These are phyloP conservation scores for Mycogone perniciosa DNA, from an alignment of 2,329 filamentous ascomycete genomes.

Conservation along the genomic window DNA sequence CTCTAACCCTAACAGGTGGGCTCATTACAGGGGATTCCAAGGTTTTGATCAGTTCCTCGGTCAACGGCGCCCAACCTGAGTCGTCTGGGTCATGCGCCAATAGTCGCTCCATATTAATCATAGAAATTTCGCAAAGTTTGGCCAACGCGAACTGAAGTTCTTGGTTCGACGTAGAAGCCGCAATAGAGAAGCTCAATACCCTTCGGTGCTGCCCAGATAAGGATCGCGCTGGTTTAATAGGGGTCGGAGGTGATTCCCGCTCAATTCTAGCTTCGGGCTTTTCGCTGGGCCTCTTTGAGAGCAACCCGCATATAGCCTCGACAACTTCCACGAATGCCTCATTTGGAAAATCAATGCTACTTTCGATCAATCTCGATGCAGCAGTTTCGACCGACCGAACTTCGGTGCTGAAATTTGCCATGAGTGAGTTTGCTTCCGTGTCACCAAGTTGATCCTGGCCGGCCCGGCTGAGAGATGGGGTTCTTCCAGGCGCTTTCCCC, in stretches of 20 bases:
- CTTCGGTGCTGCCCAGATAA: constrained; percentile 38
- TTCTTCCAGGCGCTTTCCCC: constrained; percentile 47
- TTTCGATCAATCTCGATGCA: constrained; percentile 80
- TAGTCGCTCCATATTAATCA: constrained; percentile 69
- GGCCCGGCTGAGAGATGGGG: constrained; percentile 39
- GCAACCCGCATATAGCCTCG: constrained; percentile 64
- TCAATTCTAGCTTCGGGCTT: constrained; percentile 15
- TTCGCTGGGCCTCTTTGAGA: constrained; percentile 38
- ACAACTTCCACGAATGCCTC: constrained; percentile 73
- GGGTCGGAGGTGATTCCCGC: constrained; percentile 16
- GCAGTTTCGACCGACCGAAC: constrained; percentile 85
- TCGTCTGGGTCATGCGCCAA: constrained; percentile 57
- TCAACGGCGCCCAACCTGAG: constrained; percentile 72
- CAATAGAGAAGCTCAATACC: constrained; percentile 42
- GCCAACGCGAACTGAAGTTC: constrained; percentile 62
- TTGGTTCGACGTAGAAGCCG: constrained; percentile 46
- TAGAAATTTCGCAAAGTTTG: constrained; percentile 66
- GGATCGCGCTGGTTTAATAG: constrained; percentile 27
- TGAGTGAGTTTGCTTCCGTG: constrained; percentile 43
- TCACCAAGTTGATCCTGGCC: constrained; percentile 44
- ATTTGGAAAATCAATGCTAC: constrained; percentile 84
- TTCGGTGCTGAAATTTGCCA: constrained; percentile 68
- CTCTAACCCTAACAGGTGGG: constrained; percentile 49
- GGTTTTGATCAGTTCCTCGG: constrained; percentile 45
- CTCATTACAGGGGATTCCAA: constrained; percentile 42